Evolutionary conservation across 192 early-diverging fungal genomes (phyloP).

Genomic region (Geranomyces variabilis): DNA sequence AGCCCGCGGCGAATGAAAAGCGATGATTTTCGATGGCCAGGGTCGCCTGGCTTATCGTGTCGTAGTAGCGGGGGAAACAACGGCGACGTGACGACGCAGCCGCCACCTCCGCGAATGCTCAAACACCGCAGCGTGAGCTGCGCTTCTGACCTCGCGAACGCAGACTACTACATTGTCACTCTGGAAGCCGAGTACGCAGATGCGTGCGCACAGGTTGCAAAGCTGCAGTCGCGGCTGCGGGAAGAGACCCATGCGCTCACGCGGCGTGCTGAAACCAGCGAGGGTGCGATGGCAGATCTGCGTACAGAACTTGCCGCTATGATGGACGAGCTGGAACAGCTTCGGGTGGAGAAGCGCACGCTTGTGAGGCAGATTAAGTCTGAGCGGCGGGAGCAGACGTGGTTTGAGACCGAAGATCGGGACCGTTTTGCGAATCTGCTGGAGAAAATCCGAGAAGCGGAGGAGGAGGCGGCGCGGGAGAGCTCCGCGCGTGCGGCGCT

Average conservation of each 20-base stretch:
- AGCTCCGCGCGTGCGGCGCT: background rate
- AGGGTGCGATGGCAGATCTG: background rate
- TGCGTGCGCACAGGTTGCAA: background rate
- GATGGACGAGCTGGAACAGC: background rate
- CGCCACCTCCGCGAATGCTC: background rate
- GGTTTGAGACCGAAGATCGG: constrained; percentile 6
- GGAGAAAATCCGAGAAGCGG: background rate
- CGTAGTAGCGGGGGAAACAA: too few species aligned
- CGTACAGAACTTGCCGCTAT: background rate
- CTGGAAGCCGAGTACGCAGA: constrained; percentile 7
- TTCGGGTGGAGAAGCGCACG: background rate
- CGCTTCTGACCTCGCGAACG: background rate
- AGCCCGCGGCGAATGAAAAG: background rate
- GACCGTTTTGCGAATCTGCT: background rate
- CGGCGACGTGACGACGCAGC: too few species aligned
- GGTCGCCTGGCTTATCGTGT: background rate
- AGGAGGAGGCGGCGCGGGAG: constrained; percentile 13
- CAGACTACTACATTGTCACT: constrained; percentile 1
- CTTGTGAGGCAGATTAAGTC: background rate
- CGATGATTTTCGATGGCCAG: background rate
- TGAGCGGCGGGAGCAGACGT: background rate
- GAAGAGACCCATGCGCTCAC: background rate
- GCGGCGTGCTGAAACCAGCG: background rate
- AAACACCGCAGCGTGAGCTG: background rate
- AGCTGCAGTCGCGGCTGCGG: background rate